Evolutionary conservation across 23 red algal species (phyloP).

Genomic region (Agarophyton chilense): DNA sequence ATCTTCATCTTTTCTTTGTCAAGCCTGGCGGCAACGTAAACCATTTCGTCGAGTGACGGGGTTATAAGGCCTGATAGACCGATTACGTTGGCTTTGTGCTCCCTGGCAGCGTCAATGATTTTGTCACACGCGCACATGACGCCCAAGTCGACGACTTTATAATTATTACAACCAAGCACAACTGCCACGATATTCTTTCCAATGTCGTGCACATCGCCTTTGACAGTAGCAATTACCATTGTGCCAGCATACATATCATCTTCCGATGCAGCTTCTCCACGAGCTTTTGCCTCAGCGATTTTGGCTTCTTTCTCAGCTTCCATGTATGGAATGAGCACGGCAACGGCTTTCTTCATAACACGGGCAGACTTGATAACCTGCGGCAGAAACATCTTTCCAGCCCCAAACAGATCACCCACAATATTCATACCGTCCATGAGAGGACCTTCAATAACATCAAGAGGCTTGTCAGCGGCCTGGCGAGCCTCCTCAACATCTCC

Average conservation of each 20-base stretch:
- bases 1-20: constrained; percentile 74
- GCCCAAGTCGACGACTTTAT: constrained; percentile 74
- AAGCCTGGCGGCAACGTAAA: constrained; percentile 68
- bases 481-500: constrained; percentile 78
- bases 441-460: constrained; percentile 81
- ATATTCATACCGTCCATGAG: constrained; percentile 88
- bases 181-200: constrained; percentile 91
- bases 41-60: constrained; percentile 87
- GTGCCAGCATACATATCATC: constrained; percentile 87
- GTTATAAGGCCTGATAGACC: constrained; percentile 85
- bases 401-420: constrained; percentile 84
- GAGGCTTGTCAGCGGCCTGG: constrained; percentile 48
- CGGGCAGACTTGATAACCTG: constrained; percentile 87
- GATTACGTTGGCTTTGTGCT: constrained; percentile 74
- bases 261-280: constrained; percentile 68
- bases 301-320: constrained; percentile 69
- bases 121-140: constrained; percentile 84
- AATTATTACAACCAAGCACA: constrained; percentile 84
- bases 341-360: constrained; percentile 92
- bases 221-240: constrained; percentile 88
- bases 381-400: constrained; percentile 83
- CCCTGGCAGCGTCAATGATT: constrained; percentile 73
- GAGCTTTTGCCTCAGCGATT: constrained; percentile 56
- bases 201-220: constrained; percentile 89
- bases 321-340: constrained; percentile 89